Conservation (phyloP, 768 basidiomycete species). For the Flagelloscypha sp. region DNA sequence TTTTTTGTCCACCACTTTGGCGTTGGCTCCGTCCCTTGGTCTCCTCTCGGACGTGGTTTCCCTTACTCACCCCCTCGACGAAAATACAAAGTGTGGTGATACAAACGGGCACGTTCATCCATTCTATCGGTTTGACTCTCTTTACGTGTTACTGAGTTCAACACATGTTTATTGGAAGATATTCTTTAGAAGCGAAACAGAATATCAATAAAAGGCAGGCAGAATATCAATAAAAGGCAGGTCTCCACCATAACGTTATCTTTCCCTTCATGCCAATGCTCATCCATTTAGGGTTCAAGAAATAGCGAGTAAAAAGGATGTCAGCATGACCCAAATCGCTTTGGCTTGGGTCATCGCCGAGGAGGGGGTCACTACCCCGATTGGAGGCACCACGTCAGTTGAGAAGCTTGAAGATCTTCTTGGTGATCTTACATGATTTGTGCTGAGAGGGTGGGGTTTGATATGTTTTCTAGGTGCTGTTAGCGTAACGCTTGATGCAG, state of each 20-base stretch:
- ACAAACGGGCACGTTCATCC: constrained; percentile 24
- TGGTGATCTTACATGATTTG: constrained; percentile 17
- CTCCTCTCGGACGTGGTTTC: constrained; percentile 29
- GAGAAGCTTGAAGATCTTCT: constrained; percentile 46
- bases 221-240: too few species aligned
- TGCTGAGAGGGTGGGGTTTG: too few species aligned
- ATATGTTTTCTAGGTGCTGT: constrained; percentile 27
- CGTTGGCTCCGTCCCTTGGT: constrained; percentile 35
- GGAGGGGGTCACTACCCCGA: constrained; percentile 47
- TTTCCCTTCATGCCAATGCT: constrained; percentile 11
- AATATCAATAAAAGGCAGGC: too few species aligned
- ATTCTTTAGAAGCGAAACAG: too few species aligned
- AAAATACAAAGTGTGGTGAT: constrained; percentile 30
- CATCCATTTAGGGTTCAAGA: constrained; percentile 38
- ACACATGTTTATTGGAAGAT: neutral
- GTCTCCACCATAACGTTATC: too few species aligned
- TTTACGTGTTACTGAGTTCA: too few species aligned
- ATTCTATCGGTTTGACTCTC: too few species aligned
- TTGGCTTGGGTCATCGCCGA: constrained; percentile 44
- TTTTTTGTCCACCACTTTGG: constrained; percentile 22
- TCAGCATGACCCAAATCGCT: constrained; percentile 51
- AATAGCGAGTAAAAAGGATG: constrained; percentile 41
- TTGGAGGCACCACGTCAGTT: constrained; percentile 46
- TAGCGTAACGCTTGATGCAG: constrained; percentile 40
- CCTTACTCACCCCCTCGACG: constrained; percentile 31